A percentile compares a stretch with the other conserved stretches of the same genome.
Evolutionary conservation across 2,329 filamentous ascomycete genomes (phyloP).

Genomic region (Canariomyces notabilis): DNA sequence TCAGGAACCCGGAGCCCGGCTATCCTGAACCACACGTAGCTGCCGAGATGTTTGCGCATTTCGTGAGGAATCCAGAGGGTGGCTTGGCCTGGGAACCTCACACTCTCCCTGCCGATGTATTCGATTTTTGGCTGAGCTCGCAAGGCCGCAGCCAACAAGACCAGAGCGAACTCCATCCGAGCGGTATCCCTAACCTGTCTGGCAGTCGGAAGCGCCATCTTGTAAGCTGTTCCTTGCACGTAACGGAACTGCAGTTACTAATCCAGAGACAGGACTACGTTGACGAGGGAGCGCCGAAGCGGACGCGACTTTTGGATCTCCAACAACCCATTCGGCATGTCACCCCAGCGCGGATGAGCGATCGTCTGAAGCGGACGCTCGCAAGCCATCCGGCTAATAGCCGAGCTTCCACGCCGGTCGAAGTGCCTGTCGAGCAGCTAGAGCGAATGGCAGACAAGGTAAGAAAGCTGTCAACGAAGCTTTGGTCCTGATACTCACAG

Average conservation of each 20-base stretch:
- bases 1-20: conserved; percentile 37
- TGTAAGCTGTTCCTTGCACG: conserved; percentile 31
- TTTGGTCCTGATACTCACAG: conserved; percentile 8
- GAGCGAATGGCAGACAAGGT: conserved; percentile 38
- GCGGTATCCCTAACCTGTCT: conserved; percentile 2
- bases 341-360: conserved; percentile 24
- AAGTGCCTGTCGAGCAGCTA: conserved; percentile 29
- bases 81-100: conserved; percentile 45
- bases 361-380: conserved; percentile 30
- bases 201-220: conserved; percentile 44
- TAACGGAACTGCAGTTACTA: conserved; percentile 15
- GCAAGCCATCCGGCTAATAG: conserved; percentile 6
- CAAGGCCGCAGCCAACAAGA: conserved; percentile 31
- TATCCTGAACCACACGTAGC: conserved; percentile 41
- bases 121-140: conserved; percentile 43
- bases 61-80: conserved; percentile 36
- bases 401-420: conserved; percentile 1
- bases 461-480: conserved; percentile 4
- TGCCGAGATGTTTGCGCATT: conserved; percentile 43
- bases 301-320: conserved; percentile 16
- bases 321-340: conserved; percentile 8
- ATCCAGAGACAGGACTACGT: conserved; percentile 14
- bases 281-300: conserved; percentile 19
- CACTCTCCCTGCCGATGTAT: conserved; percentile 42
- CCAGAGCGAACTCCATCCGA: conserved; percentile 16